These are phyloP conservation scores for Boletus semigastroideus DNA, from an alignment of 1,284 basidiomycete species.

Conservation along the genomic window DNA sequence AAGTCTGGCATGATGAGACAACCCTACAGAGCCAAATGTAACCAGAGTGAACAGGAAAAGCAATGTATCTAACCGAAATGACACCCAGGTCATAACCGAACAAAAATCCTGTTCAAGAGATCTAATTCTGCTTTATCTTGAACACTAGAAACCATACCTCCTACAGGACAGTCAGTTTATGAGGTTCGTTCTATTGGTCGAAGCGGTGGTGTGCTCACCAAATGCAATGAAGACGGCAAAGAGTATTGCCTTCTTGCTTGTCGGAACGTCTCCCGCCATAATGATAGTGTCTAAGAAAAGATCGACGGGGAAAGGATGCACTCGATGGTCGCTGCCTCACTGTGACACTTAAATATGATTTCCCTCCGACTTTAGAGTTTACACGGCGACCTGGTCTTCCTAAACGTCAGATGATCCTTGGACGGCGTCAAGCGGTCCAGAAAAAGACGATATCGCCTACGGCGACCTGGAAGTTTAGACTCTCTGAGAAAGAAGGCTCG, in stretches of 20 bases:
- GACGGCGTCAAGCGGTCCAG: constrained; percentile 6
- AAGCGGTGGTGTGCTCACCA: constrained; percentile 27
- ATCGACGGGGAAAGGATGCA: neutral
- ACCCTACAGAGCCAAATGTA: constrained; percentile 45
- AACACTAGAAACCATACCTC: constrained; percentile 12
- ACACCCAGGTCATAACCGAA: constrained; percentile 75
- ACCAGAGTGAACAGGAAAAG: neutral
- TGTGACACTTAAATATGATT: constrained; percentile 14
- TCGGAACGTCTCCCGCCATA: constrained; percentile 45
- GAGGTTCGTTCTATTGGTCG: constrained; percentile 18
- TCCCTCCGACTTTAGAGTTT: neutral
- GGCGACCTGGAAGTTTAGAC: constrained; percentile 1
- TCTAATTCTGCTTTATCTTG: neutral
- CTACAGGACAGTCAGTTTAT: constrained; percentile 1
- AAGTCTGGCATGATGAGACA: constrained; percentile 83
- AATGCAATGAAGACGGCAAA: constrained; percentile 63
- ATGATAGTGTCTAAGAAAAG: neutral
- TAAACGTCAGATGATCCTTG: constrained; percentile 20
- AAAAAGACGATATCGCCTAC: neutral
- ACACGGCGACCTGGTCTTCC: neutral
- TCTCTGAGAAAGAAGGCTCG: neutral
- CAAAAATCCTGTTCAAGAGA: constrained; percentile 45
- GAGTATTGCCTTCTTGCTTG: constrained; percentile 53
- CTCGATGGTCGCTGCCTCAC: neutral
- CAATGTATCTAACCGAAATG: constrained; percentile 45